phyloP scores from a whole-genome alignment of 129 eudicot genomes.

The Sambucus nigra region DNA sequence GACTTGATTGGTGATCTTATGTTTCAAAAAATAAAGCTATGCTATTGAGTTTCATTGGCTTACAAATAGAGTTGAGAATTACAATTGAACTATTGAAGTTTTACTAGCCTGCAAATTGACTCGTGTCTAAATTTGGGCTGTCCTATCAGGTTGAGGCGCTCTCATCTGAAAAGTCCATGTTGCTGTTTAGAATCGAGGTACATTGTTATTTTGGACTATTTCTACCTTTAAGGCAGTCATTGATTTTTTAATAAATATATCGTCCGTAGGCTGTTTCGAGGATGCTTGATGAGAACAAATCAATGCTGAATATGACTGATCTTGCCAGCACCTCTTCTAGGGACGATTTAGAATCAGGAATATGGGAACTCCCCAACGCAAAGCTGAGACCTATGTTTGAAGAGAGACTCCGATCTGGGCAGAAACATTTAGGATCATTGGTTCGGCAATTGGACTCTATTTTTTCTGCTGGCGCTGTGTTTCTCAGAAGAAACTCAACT shows the following conservation, averaged over 20 bases:
- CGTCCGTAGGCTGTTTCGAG: constrained; percentile 58
- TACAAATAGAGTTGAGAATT: too few species aligned
- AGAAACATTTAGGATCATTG: constrained; percentile 61
- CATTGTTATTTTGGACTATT: not conserved
- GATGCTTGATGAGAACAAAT: constrained; percentile 61
- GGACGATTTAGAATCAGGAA: constrained; percentile 52
- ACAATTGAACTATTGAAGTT: too few species aligned
- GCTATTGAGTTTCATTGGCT: too few species aligned
- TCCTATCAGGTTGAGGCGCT: constrained; percentile 68
- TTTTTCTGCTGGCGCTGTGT: constrained; percentile 48
- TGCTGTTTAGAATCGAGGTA: constrained; percentile 80
- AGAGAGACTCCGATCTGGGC: constrained; percentile 54
- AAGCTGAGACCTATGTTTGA: constrained; percentile 38
- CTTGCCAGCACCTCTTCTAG: constrained; percentile 28
- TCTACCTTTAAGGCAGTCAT: not conserved
- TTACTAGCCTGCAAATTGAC: not conserved
- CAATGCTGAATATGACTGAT: constrained; percentile 17
- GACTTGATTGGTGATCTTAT: too few species aligned
- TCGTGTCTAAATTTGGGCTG: not conserved
- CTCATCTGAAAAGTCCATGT: constrained; percentile 85
- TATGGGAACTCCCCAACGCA: constrained; percentile 34
- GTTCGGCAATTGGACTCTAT: constrained; percentile 70
- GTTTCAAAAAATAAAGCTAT: too few species aligned
- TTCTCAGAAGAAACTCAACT: constrained; percentile 61
- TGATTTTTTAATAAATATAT: not conserved